Base-by-base conservation (phyloP, 257 asterid genomes). In the Anisodus acutangulus region DNA sequence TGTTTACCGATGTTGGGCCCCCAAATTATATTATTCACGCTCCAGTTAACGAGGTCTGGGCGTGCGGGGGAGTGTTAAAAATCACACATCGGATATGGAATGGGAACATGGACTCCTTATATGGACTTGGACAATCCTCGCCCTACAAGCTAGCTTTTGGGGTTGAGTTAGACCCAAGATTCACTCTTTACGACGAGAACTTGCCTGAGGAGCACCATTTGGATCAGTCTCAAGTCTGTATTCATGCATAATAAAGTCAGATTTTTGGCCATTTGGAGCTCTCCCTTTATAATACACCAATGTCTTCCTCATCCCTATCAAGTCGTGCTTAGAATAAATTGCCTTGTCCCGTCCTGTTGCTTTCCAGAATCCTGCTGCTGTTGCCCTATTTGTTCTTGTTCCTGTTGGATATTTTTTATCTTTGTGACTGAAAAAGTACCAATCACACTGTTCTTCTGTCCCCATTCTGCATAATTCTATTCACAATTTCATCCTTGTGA, bases 301-400 rank as follows among this genome's bases (percentile, higher is more conserved):
- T 13, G 99, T 95, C 72, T 95, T 95, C 83, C 99, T 91, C 99
- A 95, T 94, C 10, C 99, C 99, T 78, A 95, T 88, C 45, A 95
- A 85, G 54, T 93, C 97, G 15, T 90, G 94, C 91, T 93, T 95
- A 6, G 97, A 92, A 66, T 94, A 95, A 62, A 95, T 94, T 64
- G 99, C 97, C 88, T 95, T 95, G 74, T 95, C 99, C 35, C 99
- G 87, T 5, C 99, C 99, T 0, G 99, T 95, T 49, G 99, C 99
- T 82, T 95, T 95, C 99, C 99, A 95, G n/a, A 95, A 95, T 9
- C 99, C 99, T 1, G 99, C 98, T 1, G 94, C 90, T 0, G 99
- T 95, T 10, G 99, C 99, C 79, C 99, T 86, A 88, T 95, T 95
- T 15, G 98, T 95, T 60, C 99, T 92, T 0, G 99, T 95, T 69